Base-by-base conservation (phyloP, 345 rosid species). In the Citrus cavaleriei region DNA sequence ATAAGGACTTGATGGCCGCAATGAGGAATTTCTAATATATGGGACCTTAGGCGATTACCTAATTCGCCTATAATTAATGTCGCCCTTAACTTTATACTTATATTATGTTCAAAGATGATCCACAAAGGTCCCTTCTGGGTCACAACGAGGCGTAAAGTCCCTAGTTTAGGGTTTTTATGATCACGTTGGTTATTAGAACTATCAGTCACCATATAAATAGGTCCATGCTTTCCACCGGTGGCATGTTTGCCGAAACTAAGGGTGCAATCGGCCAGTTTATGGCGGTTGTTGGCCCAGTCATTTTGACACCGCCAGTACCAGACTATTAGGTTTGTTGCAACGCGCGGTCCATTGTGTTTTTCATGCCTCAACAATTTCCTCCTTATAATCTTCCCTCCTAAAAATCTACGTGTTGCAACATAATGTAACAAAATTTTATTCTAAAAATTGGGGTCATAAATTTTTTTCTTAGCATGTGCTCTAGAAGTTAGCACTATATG, bases 71-170 rank as follows among this genome's bases (percentile, higher is more conserved):
- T 30, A 34, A 0, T 0, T 34, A 34, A 34, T 34, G 5, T 34
- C 6, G 35, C 35, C 35, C 5, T 4, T 34, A 92, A 87, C 75
- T 72, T 89, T 59, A 95, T 95, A 68, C 84, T 8, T 98, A 95
- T 93, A 85, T 88, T 72, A 5, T 55, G 71, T 6, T 84, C 86
- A 49, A 95, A 95, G 49, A 83, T 83, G 83, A 95, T 95, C 98
- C 98, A 95, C 58, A 95, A 87, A 0, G 98, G 98, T 77, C 77
- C 86, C 13, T 83, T 81, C 70, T 89, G 86, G 75, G 88, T 88
- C 81, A 87, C 98, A 0, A 91, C 97, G 12, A 90, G 83, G 22
- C 98, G 90, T 35, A 95, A 85, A 3, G 98, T 93, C 76, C 98
- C 98, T 1, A 84, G 88, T 58, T 80, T 93, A 1, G 93, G 98